Conservation (phyloP, 805 yeast genomes). For the Yamadazyma nakazawae region DNA sequence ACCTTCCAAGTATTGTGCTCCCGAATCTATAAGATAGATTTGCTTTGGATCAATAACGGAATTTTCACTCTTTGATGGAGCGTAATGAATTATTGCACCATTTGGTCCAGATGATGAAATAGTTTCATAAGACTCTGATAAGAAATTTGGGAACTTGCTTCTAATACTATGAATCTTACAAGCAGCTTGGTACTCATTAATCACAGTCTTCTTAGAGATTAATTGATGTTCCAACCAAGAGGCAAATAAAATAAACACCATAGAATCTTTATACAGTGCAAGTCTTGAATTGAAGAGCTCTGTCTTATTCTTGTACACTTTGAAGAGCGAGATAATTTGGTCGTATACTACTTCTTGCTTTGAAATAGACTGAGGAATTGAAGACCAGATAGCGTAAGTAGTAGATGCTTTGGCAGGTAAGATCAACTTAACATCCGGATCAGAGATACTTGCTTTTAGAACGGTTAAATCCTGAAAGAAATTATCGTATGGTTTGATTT, state of each 20-base stretch:
- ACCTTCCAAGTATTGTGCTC: conserved; percentile 60
- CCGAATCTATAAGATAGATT: conserved; percentile 56
- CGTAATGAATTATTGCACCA: conserved; percentile 72
- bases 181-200: conserved; percentile 68
- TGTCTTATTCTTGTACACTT: conserved; percentile 68
- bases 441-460: conserved; percentile 19
- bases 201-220: conserved; percentile 32
- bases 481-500: conserved; percentile 49
- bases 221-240: conserved; percentile 75
- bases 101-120: conserved; percentile 76
- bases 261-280: conserved; percentile 84
- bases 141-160: conserved; percentile 50
- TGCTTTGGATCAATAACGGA: conserved; percentile 58
- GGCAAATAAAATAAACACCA: conserved; percentile 67
- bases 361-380: conserved; percentile 29
- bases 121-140: conserved; percentile 71
- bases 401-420: conserved; percentile 30
- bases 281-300: conserved; percentile 69
- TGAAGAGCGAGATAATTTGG: conserved; percentile 46
- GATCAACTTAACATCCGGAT: conserved; percentile 20
- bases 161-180: conserved; percentile 56
- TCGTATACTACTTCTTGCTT: conserved; percentile 22
- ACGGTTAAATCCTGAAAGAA: conserved; percentile 55
- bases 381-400: conserved; percentile 28
- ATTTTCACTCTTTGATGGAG: conserved; percentile 59